Conservation (phyloP, 768 basidiomycete species). For the Sporobolomyces pararoseus region DNA sequence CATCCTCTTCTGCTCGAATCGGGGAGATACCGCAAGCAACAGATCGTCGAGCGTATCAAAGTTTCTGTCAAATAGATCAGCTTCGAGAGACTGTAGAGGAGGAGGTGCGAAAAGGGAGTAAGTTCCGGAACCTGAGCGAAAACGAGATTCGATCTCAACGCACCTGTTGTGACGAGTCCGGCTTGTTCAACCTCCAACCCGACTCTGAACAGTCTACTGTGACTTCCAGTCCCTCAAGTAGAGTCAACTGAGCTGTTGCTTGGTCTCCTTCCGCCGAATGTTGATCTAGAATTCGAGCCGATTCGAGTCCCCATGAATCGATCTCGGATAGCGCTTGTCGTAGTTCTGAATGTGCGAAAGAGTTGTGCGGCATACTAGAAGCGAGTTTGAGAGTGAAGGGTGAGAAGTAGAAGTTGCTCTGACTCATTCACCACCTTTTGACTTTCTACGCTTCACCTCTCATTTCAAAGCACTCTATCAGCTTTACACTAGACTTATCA, state of each 20-base stretch:
- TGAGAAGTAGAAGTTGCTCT: background rate
- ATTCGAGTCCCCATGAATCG: constrained; percentile 19
- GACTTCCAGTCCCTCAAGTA: constrained; percentile 6
- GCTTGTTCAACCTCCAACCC: constrained; percentile 5
- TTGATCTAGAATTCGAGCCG: background rate
- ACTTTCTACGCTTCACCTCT: background rate
- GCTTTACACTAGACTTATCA: no score
- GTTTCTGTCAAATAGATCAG: no score
- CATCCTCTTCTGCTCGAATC: constrained; percentile 11
- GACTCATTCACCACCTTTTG: background rate
- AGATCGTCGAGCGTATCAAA: constrained; percentile 35
- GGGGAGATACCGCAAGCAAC: constrained; percentile 16
- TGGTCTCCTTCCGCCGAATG: background rate
- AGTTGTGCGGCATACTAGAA: background rate
- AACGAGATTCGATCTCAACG: background rate
- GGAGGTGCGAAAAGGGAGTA: background rate
- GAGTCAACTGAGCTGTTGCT: background rate
- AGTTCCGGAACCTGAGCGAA: background rate
- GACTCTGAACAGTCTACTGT: background rate
- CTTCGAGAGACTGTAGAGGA: background rate
- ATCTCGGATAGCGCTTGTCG: constrained; percentile 11
- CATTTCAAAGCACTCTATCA: background rate
- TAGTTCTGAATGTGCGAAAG: constrained; percentile 14
- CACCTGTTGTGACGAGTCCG: no score
- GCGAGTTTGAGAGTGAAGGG: background rate